A percentile compares a stretch with the other conserved stretches of the same genome.
phyloP scores from a whole-genome alignment of 2,329 filamentous ascomycete genomes.

The Colletotrichum ledebouriae region DNA sequence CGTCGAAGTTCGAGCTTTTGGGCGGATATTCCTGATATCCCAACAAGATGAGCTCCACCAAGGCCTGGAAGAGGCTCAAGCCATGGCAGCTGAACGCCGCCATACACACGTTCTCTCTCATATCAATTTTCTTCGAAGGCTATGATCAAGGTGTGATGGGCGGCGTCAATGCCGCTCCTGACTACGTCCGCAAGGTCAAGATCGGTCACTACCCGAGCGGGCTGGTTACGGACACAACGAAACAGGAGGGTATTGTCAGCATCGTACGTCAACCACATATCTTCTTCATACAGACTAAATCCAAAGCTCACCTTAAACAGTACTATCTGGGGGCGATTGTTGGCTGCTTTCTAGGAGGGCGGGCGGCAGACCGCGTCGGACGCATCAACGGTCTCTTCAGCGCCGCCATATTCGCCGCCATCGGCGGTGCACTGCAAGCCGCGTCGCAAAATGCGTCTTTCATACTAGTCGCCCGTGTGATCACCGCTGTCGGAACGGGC shows the following conservation, averaged over 20 bases:
- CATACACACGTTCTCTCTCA: constrained; percentile 49
- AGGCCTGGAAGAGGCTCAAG: constrained; percentile 35
- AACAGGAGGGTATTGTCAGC: background rate
- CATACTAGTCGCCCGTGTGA: background rate
- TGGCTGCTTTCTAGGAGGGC: constrained; percentile 63
- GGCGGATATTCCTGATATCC: too few relatives aligned
- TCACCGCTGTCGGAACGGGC: background rate
- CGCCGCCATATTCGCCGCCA: background rate
- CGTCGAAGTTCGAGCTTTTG: too few relatives aligned
- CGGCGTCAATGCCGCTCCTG: background rate
- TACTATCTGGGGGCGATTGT: constrained; percentile 66
- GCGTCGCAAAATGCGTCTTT: background rate
- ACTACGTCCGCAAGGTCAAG: background rate
- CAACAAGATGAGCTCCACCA: background rate
- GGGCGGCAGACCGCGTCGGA: constrained; percentile 66
- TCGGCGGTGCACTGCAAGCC: background rate
- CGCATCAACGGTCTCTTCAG: constrained; percentile 57
- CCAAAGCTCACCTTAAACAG: background rate
- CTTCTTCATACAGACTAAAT: too few relatives aligned
- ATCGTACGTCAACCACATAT: too few relatives aligned
- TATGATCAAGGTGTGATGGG: constrained; percentile 1
- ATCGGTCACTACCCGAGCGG: too few relatives aligned
- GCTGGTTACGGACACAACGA: too few relatives aligned
- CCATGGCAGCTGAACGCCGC: constrained; percentile 57
- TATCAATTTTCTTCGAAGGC: constrained; percentile 52